Evolutionary conservation across 257 asterid species (phyloP).

Genomic region (Misopates orontium): DNA sequence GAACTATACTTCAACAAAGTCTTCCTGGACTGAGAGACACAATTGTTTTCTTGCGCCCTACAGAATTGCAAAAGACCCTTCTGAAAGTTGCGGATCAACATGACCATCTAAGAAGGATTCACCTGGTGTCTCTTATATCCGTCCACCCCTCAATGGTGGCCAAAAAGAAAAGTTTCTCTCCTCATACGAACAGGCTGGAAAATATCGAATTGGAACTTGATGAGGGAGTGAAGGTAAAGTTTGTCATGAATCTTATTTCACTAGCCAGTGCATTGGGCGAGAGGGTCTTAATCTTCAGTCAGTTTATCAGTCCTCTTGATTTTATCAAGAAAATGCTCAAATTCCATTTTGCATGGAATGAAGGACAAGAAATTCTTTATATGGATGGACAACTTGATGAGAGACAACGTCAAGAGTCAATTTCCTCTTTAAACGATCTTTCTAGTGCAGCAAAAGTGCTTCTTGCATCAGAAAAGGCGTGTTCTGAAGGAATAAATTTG

Average conservation of each 20-base stretch:
- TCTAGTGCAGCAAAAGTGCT: slow-evolving; percentile 53
- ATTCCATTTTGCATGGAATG: slow-evolving; percentile 38
- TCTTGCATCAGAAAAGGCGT: slow-evolving; percentile 55
- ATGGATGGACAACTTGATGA: slow-evolving; percentile 48
- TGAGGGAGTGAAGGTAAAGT: slow-evolving; percentile 60
- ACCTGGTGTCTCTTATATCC: slow-evolving; percentile 50
- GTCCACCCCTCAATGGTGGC: slow-evolving; percentile 67
- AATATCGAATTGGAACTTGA: slow-evolving; percentile 26
- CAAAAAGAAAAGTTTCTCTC: background rate
- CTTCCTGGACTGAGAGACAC: slow-evolving; percentile 66
- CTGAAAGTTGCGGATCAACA: slow-evolving; percentile 29
- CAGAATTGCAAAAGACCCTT: slow-evolving; percentile 42
- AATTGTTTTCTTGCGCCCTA: slow-evolving; percentile 53
- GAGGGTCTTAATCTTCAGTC: slow-evolving; percentile 69
- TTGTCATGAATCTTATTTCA: slow-evolving; percentile 48
- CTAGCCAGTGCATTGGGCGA: slow-evolving; percentile 46
- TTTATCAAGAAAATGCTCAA: slow-evolving; percentile 40
- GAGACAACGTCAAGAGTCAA: slow-evolving; percentile 43
- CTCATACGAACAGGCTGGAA: slow-evolving; percentile 14
- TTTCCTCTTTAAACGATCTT: slow-evolving; percentile 43
- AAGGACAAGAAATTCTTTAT: slow-evolving; percentile 47
- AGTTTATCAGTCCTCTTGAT: slow-evolving; percentile 37
- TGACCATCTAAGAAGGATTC: slow-evolving; percentile 26
- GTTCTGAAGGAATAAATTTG: slow-evolving; percentile 62
- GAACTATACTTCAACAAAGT: slow-evolving; percentile 49